Evolutionary conservation across 169 alveolate genomes (phyloP).

Genomic region (Plasmodium vinckei): DNA sequence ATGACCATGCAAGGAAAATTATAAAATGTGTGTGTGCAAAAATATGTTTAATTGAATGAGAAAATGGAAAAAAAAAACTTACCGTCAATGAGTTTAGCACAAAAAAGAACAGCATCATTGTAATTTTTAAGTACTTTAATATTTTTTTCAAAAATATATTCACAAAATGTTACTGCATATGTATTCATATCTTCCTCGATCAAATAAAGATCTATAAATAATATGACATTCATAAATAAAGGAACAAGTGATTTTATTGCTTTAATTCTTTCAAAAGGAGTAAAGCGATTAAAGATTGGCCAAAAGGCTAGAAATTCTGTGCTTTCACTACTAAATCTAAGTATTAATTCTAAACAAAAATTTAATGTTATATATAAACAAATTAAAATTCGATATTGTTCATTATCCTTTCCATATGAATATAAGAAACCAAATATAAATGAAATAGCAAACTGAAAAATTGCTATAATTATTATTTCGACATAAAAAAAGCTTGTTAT

Average conservation of each 20-base stretch:
- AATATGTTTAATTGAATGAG: not conserved
- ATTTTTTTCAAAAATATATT: conserved; percentile 62
- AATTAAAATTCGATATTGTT: conserved; percentile 53
- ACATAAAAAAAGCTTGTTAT: conserved; percentile 62
- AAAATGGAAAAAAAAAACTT: not conserved
- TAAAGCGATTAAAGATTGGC: conserved; percentile 53
- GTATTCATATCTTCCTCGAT: conserved; percentile 56
- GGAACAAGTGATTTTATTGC: conserved; percentile 63
- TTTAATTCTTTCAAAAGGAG: conserved; percentile 71
- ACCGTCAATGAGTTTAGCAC: conserved; percentile 74
- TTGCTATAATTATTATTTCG: conserved; percentile 70
- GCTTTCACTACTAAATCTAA: conserved; percentile 62
- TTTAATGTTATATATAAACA: conserved; percentile 60
- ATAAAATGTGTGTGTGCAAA: not conserved
- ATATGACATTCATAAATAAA: conserved; percentile 57
- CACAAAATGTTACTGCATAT: conserved; percentile 46
- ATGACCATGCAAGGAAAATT: not conserved
- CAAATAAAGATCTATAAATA: conserved; percentile 46
- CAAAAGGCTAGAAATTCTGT: conserved; percentile 29
- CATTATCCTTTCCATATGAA: conserved; percentile 76
- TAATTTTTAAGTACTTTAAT: conserved; percentile 27
- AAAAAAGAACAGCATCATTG: conserved; percentile 58
- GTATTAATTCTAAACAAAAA: conserved; percentile 67
- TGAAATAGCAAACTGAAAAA: conserved; percentile 76
- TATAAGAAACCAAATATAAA: conserved; percentile 75